phyloP scores from a whole-genome alignment of 306 rosid genomes.

The Sicyos baderoa region DNA sequence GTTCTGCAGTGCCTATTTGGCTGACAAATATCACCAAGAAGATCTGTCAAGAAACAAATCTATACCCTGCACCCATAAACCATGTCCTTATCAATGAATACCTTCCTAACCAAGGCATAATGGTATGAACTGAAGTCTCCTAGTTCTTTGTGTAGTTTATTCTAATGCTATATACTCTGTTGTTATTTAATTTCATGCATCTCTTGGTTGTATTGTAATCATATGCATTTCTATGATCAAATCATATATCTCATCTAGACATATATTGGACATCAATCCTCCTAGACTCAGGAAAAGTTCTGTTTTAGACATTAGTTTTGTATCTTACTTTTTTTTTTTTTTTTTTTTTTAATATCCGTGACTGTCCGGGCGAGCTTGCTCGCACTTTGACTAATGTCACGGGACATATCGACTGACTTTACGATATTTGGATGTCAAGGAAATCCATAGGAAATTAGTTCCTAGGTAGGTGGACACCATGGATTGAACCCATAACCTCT shows the following conservation, averaged over 20 bases:
- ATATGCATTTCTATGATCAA: background rate
- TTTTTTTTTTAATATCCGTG: no score
- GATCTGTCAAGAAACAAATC: conserved; percentile 45
- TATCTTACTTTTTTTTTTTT: no score
- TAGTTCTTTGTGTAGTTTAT: background rate
- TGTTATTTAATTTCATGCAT: background rate
- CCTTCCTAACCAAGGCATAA: conserved; percentile 80
- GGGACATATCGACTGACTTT: no score
- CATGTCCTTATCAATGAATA: conserved; percentile 94
- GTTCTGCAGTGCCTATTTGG: conserved; percentile 70
- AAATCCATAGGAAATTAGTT: no score
- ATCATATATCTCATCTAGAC: background rate
- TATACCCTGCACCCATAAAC: conserved; percentile 64
- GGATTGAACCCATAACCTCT: no score
- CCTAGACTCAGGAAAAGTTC: background rate
- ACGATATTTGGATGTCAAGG: no score
- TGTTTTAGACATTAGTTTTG: no score
- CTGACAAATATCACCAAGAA: conserved; percentile 55
- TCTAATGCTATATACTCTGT: no score
- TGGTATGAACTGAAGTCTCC: conserved; percentile 38
- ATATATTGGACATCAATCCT: background rate
- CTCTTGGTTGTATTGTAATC: background rate
- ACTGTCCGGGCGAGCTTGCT: no score
- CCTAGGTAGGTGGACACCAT: no score
- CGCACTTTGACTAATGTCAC: no score